These are phyloP conservation scores for Cutaneotrichosporon sp. DNA, from an alignment of 1,284 basidiomycete genomes.

Conservation along the genomic window DNA sequence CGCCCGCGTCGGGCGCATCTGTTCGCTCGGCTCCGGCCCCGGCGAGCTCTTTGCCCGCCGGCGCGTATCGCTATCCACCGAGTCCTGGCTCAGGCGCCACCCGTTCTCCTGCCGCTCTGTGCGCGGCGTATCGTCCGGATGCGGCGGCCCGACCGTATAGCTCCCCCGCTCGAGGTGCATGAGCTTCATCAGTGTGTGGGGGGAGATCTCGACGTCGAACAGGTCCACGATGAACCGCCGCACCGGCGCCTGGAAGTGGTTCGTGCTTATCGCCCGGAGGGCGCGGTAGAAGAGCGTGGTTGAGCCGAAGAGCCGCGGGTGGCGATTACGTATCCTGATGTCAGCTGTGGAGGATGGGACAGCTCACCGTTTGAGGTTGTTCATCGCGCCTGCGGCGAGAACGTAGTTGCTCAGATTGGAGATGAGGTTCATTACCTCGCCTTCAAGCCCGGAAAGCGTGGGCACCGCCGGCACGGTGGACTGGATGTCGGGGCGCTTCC, in stretches of 20 bases:
- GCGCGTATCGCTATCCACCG: constrained; percentile 5
- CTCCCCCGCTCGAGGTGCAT: constrained; percentile 26
- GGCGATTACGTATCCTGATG: constrained; percentile 69
- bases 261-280: constrained; percentile 75
- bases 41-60: constrained; percentile 12
- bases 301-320: constrained; percentile 64
- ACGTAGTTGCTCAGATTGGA: constrained; percentile 95
- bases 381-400: constrained; percentile 85
- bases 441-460: constrained; percentile 65
- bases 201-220: constrained; percentile 68
- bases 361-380: constrained; percentile 70
- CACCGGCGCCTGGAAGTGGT: constrained; percentile 83
- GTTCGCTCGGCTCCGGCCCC: constrained; percentile 8
- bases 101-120: background rate
- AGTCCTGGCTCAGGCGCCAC: background rate
- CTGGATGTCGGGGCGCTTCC: constrained; percentile 53
- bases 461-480: constrained; percentile 55
- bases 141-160: constrained; percentile 6
- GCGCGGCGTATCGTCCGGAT: constrained; percentile 2
- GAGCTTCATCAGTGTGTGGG: constrained; percentile 31
- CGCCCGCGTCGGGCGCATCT: background rate
- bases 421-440: constrained; percentile 82
- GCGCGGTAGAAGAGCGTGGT: constrained; percentile 75
- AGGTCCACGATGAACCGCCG: constrained; percentile 87
- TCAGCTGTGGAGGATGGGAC: background rate